Base-by-base conservation (phyloP, 768 basidiomycete genomes). In the Hypsizygus marmoreus region DNA sequence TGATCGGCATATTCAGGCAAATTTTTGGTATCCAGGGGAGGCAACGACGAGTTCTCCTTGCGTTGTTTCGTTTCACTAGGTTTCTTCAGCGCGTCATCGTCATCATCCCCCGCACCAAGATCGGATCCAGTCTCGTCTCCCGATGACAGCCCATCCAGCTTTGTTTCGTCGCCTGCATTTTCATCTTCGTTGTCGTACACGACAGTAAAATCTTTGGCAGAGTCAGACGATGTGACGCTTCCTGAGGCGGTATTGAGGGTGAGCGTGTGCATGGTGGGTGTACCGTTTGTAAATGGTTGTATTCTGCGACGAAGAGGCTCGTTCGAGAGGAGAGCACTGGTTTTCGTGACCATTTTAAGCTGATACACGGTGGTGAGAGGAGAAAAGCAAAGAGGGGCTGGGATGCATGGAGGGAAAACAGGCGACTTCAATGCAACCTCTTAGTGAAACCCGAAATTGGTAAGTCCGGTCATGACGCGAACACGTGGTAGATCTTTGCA, bases 261-360 rank as follows among this genome's bases (percentile, higher is more conserved):
- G 29, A 47, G 46, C 11, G 45, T 36, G 35, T 44, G 48, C 16
- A 42, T 50, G 4, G 35, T 37, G 26, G 33, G 42, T 10, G 39
- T 24, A 19, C 32, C 44, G n/a, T 57, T 48, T 29, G 65, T 57
- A 8, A 68, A 57, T 17, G 59, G 46, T 19, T 62, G 50, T 36
- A 56, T 52, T 29, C 67, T 45, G 20, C 59, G 62, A 36, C 67
- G 57, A 28, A 68, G 54, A 33, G 57, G 46, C 4, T 16, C 14
- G 13, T 5, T 22, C 20, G 45, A 25, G 4, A 39, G 10, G 3
- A 37, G 20, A 6, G 53, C 31, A 4, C 47, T 44, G 5, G 39
- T 46, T 16, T 47, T 39, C 11, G 40, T 46, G 3, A 42, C 33
- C 52, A 50, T 49, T 39, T 19, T n/a, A 25, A 10, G n/a, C 22